A percentile compares a stretch with the other conserved stretches of the same genome.
These are phyloP conservation scores for Neonectria ditissima DNA, from an alignment of 2,329 filamentous ascomycete species.

Conservation along the genomic window DNA sequence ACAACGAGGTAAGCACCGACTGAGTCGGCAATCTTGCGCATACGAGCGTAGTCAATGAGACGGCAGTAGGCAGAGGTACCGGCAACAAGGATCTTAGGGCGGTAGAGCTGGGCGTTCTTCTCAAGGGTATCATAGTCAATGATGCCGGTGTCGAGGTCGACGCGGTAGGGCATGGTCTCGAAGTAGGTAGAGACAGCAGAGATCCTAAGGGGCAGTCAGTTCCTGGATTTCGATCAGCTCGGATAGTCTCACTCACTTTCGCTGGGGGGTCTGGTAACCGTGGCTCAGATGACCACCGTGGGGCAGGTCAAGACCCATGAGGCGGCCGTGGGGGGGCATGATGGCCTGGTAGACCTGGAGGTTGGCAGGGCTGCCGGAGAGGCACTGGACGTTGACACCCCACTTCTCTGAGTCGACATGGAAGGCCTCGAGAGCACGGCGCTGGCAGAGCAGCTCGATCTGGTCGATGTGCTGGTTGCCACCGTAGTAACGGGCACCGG, in stretches of 20 bases:
- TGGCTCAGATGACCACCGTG: constrained; percentile 96
- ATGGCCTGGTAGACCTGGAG: constrained; percentile 98
- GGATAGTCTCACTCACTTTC: constrained; percentile 74
- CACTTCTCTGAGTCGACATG: constrained; percentile 87
- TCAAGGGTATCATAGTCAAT: constrained; percentile 97
- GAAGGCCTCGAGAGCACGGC: constrained; percentile 92
- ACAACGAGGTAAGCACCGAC: constrained; percentile 95
- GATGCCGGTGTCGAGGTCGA: constrained; percentile 89
- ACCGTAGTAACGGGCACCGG: constrained; percentile 97
- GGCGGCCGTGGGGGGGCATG: constrained; percentile 92
- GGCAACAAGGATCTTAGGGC: constrained; percentile 95
- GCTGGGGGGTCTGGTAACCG: constrained; percentile 95
- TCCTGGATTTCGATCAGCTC: neutral
- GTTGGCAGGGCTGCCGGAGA: constrained; percentile 95
- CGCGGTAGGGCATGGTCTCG: constrained; percentile 96
- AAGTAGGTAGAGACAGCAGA: constrained; percentile 99
- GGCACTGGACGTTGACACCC: constrained; percentile 98
- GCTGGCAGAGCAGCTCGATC: constrained; percentile 95
- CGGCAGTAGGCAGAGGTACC: constrained; percentile 99
- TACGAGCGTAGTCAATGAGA: constrained; percentile 94
- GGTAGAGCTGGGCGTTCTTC: constrained; percentile 90
- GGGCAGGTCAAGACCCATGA: constrained; percentile 96
- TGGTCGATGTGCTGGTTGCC: constrained; percentile 99
- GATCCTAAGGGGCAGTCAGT: constrained; percentile 67
- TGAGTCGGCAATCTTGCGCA: constrained; percentile 94